A percentile compares a stretch with the other conserved stretches of the same genome.
Conservation (phyloP, 1,284 basidiomycete species). For the Peniophora sp. region DNA sequence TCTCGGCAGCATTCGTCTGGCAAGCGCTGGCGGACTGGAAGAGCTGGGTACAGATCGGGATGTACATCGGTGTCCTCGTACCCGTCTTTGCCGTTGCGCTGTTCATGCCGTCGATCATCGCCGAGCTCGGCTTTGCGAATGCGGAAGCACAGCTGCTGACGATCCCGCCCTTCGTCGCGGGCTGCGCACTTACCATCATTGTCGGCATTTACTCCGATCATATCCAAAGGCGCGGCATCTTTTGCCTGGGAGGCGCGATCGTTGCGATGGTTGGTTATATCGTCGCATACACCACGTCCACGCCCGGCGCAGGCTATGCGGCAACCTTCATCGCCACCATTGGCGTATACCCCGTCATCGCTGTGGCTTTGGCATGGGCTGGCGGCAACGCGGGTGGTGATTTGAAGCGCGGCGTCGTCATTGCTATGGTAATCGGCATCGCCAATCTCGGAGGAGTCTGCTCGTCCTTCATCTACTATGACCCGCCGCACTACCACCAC, state of each 20-base stretch:
- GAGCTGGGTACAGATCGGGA: constrained; percentile 32
- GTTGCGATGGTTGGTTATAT: constrained; percentile 39
- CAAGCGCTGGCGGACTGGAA: constrained; percentile 37
- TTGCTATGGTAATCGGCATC: constrained; percentile 47
- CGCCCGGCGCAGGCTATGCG: constrained; percentile 33
- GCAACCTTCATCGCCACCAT: constrained; percentile 45
- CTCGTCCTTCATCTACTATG: constrained; percentile 34
- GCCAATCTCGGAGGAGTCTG: constrained; percentile 43
- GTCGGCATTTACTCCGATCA: constrained; percentile 36
- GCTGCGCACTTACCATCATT: constrained; percentile 32
- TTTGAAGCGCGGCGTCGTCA: constrained; percentile 39
- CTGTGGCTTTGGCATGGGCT: constrained; percentile 47
- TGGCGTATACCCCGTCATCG: constrained; percentile 49
- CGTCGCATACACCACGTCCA: constrained; percentile 29
- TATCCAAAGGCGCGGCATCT: constrained; percentile 33
- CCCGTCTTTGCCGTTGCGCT: constrained; percentile 52
- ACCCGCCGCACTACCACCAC: constrained; percentile 37
- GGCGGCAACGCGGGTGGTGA: constrained; percentile 50
- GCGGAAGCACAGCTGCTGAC: constrained; percentile 52
- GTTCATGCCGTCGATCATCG: constrained; percentile 51
- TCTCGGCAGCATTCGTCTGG: constrained; percentile 26
- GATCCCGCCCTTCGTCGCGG: constrained; percentile 41
- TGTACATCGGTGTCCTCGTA: constrained; percentile 38
- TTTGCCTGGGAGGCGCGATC: constrained; percentile 28
- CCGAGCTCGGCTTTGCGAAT: constrained; percentile 45